Percentiles rank a stretch among this genome's conserved stretches.
phyloP scores from a whole-genome alignment of 495 filamentous ascomycete species.

The Neurospora hispaniola region DNA sequence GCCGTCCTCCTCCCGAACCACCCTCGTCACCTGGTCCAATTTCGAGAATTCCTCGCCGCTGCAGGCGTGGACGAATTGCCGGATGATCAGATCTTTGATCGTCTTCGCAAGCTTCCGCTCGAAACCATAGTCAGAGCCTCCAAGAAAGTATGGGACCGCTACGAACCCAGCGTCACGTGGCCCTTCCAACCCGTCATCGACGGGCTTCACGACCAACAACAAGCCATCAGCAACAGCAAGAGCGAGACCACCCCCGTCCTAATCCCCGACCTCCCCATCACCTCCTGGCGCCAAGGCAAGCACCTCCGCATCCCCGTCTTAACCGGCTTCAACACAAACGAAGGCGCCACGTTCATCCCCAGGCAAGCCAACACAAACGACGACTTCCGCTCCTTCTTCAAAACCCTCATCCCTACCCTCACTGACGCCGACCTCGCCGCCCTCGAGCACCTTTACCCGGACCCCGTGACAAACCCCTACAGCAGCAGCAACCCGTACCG shows the following conservation, averaged over 20 bases:
- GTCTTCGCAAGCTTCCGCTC: conserved; percentile 40
- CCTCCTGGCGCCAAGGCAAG: conserved; percentile 40
- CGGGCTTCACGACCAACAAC: conserved; percentile 21
- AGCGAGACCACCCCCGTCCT: conserved; percentile 21
- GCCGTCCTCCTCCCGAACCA: conserved; percentile 46
- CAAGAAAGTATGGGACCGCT: conserved; percentile 40
- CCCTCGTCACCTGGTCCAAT: conserved; percentile 48
- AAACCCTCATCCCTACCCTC: conserved; percentile 42
- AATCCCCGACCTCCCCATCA: conserved; percentile 46
- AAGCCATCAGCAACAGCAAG: conserved; percentile 13
- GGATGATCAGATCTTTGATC: conserved; percentile 37
- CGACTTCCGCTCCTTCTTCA: conserved; percentile 47
- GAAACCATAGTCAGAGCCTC: conserved; percentile 37
- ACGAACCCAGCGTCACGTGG: conserved; percentile 48
- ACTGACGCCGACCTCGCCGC: conserved; percentile 33
- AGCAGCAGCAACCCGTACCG: conserved; percentile 17
- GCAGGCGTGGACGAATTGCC: conserved; percentile 30
- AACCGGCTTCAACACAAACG: conserved; percentile 56
- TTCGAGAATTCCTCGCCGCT: conserved; percentile 43
- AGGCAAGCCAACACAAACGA: conserved; percentile 27
- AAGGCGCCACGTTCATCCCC: conserved; percentile 52
- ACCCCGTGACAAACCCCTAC: conserved; percentile 27
- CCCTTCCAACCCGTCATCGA: conserved; percentile 61
- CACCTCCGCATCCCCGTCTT: conserved; percentile 51
- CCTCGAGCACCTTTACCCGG: conserved; percentile 47